These are phyloP conservation scores for Cystobasidiaceae sp. DNA, from an alignment of 1,284 basidiomycete genomes.

Conservation along the genomic window DNA sequence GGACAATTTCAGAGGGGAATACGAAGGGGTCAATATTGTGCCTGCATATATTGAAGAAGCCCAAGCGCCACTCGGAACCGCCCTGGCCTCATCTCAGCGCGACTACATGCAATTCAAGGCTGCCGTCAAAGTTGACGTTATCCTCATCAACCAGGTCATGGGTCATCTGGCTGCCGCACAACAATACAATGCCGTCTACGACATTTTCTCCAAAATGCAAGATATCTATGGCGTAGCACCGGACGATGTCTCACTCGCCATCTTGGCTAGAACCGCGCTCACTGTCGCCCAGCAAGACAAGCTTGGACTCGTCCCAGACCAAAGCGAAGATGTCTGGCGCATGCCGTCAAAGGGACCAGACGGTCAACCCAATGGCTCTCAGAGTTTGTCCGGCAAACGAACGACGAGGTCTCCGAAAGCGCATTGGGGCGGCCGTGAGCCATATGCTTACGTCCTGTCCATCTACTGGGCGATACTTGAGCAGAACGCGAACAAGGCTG, in stretches of 20 bases:
- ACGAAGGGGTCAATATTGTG: too few relatives aligned
- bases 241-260: slow-evolving; percentile 55
- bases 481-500: background rate
- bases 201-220: slow-evolving; percentile 59
- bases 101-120: too few relatives aligned
- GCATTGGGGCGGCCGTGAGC: slow-evolving; percentile 12
- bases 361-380: too few relatives aligned
- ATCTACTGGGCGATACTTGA: slow-evolving; percentile 26
- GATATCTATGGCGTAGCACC: slow-evolving; percentile 56
- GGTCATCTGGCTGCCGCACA: slow-evolving; percentile 52
- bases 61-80: too few relatives aligned
- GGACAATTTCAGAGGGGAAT: too few relatives aligned
- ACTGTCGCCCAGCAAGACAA: background rate
- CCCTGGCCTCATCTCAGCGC: too few relatives aligned
- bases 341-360: too few relatives aligned
- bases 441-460: slow-evolving; percentile 32
- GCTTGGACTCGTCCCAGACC: background rate
- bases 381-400: too few relatives aligned
- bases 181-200: slow-evolving; percentile 59
- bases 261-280: slow-evolving; percentile 56
- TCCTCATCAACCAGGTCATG: slow-evolving; percentile 54
- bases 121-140: slow-evolving; percentile 35
- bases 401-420: too few relatives aligned
- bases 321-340: slow-evolving; percentile 7
- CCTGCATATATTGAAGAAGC: too few relatives aligned